Evolutionary conservation across 768 basidiomycete species (phyloP).

Genomic region (Pleurotus platypus): DNA sequence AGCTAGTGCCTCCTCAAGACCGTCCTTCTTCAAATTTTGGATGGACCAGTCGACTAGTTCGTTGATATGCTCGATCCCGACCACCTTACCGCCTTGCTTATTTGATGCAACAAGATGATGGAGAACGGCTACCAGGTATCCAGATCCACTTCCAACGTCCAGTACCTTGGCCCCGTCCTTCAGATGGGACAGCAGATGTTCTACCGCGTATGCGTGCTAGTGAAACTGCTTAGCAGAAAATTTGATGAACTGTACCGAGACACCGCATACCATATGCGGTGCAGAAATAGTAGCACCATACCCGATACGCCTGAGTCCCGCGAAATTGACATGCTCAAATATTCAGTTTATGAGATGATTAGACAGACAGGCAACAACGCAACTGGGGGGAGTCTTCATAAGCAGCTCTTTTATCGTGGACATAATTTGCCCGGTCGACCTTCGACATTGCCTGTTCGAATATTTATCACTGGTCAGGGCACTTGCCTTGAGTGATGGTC

Average conservation of each 20-base stretch:
- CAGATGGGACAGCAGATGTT: constrained; percentile 73
- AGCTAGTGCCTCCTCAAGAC: constrained; percentile 51
- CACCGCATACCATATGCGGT: constrained; percentile 84
- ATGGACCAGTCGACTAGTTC: constrained; percentile 72
- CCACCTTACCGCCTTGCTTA: constrained; percentile 53
- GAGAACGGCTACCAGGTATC: constrained; percentile 81
- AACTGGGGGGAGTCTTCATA: constrained; percentile 82
- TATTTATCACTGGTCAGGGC: neutral
- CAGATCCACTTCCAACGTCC: constrained; percentile 88
- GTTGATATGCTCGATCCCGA: constrained; percentile 90
- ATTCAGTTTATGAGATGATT: too few relatives aligned
- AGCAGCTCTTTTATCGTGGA: constrained; percentile 40
- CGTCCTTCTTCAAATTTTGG: constrained; percentile 65
- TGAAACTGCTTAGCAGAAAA: neutral
- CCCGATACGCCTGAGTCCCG: constrained; percentile 57
- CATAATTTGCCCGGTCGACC: constrained; percentile 72
- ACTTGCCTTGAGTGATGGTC: neutral
- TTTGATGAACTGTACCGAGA: neutral
- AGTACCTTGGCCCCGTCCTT: constrained; percentile 71
- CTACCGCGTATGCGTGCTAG: constrained; percentile 82
- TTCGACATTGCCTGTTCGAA: constrained; percentile 57
- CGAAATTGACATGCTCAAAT: neutral
- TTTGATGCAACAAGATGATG: constrained; percentile 58
- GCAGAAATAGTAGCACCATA: constrained; percentile 92
- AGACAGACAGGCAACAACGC: constrained; percentile 14